Conservation (phyloP, 2,329 filamentous ascomycete genomes). For the Aspergillus felis region DNA sequence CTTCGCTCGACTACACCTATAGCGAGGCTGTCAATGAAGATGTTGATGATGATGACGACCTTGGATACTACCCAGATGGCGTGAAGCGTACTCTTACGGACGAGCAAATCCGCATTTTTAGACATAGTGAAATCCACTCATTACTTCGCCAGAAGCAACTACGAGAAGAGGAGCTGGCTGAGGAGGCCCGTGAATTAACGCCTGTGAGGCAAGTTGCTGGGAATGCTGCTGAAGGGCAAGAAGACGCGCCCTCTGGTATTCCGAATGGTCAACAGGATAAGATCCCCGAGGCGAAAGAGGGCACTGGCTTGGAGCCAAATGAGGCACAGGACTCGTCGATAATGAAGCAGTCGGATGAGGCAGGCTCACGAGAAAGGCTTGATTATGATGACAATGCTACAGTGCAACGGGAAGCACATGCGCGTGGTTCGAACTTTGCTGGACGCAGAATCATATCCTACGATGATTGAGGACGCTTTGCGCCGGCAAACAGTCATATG, state of each 20-base stretch:
- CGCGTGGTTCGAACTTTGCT: conserved; percentile 12
- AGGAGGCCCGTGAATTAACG: conserved; percentile 12
- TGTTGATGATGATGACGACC: conserved; percentile 48
- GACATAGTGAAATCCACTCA: conserved; percentile 78
- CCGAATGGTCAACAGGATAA: background rate
- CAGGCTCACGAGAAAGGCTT: background rate
- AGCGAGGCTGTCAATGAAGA: conserved; percentile 6
- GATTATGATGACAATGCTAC: conserved; percentile 40
- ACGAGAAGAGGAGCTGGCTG: conserved; percentile 25
- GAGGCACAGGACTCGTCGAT: background rate
- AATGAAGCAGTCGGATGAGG: background rate
- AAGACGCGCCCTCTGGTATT: background rate
- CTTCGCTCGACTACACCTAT: background rate
- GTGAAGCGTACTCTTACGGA: conserved; percentile 86
- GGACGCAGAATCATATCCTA: conserved; percentile 35
- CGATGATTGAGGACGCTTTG: conserved; percentile 26
- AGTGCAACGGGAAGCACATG: background rate
- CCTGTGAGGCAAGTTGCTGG: background rate
- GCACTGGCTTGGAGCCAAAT: conserved; percentile 17
- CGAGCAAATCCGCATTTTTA: conserved; percentile 84
- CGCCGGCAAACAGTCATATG: background rate
- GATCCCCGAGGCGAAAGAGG: background rate
- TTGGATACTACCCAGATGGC: conserved; percentile 85
- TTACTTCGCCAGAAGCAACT: conserved; percentile 54
- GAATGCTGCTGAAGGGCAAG: background rate